Evolutionary conservation across 129 eudicot genomes (phyloP).

Genomic region (Pseudognaphalium luteoalbum): DNA sequence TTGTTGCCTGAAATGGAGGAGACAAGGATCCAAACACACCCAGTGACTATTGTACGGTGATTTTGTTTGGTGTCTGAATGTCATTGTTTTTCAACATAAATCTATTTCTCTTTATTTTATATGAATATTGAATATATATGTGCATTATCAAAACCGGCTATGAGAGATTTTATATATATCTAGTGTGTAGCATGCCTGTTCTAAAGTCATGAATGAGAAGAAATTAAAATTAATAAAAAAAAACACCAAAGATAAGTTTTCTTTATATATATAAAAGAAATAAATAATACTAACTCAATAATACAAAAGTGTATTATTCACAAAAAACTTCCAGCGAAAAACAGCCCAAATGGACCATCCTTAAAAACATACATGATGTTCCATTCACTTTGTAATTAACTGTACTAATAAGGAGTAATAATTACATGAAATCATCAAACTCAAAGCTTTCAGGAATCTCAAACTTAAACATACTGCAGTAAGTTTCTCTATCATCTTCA

Average conservation of each 20-base stretch:
- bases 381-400: slow-evolving; percentile 24
- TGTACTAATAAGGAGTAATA: not conserved
- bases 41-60: not conserved
- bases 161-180: no score
- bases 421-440: slow-evolving; percentile 70
- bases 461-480: slow-evolving; percentile 74
- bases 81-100: no score
- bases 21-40: no score
- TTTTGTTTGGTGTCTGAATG: not conserved
- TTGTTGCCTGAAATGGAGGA: no score
- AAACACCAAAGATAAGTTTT: not conserved
- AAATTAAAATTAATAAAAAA: not conserved
- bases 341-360: slow-evolving; percentile 21
- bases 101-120: no score
- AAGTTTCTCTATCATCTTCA: slow-evolving; percentile 67
- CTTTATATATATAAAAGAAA: not conserved
- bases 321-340: slow-evolving; percentile 27
- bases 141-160: no score
- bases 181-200: not conserved
- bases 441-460: slow-evolving; percentile 79
- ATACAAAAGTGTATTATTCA: slow-evolving; percentile 31
- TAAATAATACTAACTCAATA: slow-evolving; percentile 16
- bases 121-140: no score
- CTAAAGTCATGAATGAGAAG: not conserved
- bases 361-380: slow-evolving; percentile 20